phyloP scores from a whole-genome alignment of 345 rosid genomes.

The Heritiera littoralis region DNA sequence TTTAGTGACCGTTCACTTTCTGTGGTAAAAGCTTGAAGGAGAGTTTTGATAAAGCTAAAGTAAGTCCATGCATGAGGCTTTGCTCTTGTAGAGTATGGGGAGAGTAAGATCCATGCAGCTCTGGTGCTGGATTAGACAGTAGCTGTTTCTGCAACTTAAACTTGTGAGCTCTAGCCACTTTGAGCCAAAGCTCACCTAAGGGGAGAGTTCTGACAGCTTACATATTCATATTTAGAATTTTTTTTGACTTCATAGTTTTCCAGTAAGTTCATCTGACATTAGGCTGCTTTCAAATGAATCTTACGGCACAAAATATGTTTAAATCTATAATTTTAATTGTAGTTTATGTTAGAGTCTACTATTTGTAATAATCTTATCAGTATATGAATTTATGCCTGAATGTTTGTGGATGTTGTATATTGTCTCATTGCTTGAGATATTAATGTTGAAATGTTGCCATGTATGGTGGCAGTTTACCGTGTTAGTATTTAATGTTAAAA shows the following conservation, averaged over 20 bases:
- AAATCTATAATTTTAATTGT: neutral
- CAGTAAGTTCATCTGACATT: neutral
- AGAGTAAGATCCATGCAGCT: neutral
- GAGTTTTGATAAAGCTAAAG: neutral
- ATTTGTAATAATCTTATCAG: neutral
- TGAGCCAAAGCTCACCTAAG: neutral
- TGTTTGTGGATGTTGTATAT: neutral
- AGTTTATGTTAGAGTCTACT: neutral
- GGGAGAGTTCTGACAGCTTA: neutral
- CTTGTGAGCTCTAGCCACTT: neutral
- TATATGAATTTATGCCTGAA: neutral
- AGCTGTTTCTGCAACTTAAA: slow-evolving; percentile 1
- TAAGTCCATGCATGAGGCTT: neutral
- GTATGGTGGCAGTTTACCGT: neutral
- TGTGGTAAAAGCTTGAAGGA: neutral
- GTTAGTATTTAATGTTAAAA: slow-evolving; percentile 13
- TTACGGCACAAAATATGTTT: neutral
- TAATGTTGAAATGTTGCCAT: neutral
- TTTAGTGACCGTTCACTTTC: neutral
- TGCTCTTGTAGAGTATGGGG: neutral
- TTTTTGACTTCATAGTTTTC: neutral
- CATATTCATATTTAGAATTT: neutral
- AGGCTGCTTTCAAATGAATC: neutral
- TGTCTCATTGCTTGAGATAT: neutral
- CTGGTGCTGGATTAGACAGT: neutral